Evolutionary conservation across 169 alveolate species (phyloP), one percentile per base, ranked within the genome.

Genomic region (Condylostoma magnum): DNA sequence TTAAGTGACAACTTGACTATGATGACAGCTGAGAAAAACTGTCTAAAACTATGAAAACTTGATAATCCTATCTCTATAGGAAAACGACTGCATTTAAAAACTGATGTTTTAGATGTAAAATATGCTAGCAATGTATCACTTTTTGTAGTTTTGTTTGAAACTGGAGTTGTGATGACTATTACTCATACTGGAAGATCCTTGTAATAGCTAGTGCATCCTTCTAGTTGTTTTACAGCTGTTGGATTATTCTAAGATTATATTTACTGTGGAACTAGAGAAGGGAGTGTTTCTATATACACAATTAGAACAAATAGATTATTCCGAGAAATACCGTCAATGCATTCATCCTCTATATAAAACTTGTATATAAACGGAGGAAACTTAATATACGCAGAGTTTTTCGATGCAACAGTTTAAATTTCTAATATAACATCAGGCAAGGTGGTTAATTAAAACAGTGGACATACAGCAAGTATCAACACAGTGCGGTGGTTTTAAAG

Each of bases 51-150:
- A 1, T 60, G 71, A 55, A 38, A 18, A n/a, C 36, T 41, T 8
- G 71, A 60, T 1, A 51, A 51, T 25, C 15, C 71, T 8, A 10
- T 15, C 28, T 22, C 36, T 18, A 41, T 60, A 1, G n/a, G n/a
- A n/a, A 60, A 60, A 41, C n/a, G 71, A 60, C 31, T 60, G 8
- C 71, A 60, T 31, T 60, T 60, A 31, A 60, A 41, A 60, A 60
- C n/a, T n/a, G n/a, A 15, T 1, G 30, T 60, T 12, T 8, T n/a
- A 60, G 18, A 12, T 15, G 15, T 60, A 6, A 38, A 41, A 18
- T 60, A n/a, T 34, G 18, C 27, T 34, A 10, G 33, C 18, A n/a
- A 25, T n/a, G 38, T 18, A 28, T 22, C 34, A 2, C 1, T 60
- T 10, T 38, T 60, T 41, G 56, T 28, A 1, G 46, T 60, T 2